Percentiles rank a stretch among this genome's conserved stretches.
Evolutionary conservation across 768 basidiomycete species (phyloP).

Genomic region (Phaeolepiota aurea): DNA sequence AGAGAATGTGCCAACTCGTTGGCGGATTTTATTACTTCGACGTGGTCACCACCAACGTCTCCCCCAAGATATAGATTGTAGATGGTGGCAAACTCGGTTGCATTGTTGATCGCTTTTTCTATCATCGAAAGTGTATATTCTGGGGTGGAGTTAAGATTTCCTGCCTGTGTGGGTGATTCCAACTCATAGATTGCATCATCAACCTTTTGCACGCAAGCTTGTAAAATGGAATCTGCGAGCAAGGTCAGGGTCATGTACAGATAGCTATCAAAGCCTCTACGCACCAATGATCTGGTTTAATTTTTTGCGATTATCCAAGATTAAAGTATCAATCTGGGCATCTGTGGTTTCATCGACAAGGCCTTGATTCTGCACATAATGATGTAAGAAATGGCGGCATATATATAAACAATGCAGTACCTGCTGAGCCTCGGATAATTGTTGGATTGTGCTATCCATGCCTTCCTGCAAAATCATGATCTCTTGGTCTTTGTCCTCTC

Average conservation of each 20-base stretch:
- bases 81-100: conserved; percentile 91
- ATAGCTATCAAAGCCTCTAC: conserved; percentile 3
- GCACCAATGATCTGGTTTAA: conserved; percentile 93
- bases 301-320: conserved; percentile 95
- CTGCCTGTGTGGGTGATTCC: conserved; percentile 90
- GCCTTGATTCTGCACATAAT: conserved; percentile 56
- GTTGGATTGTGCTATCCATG: conserved; percentile 86
- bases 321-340: conserved; percentile 95
- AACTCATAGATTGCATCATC: conserved; percentile 97
- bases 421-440: conserved; percentile 81
- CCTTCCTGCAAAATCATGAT: conserved; percentile 92
- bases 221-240: conserved; percentile 84
- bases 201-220: conserved; percentile 93
- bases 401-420: conserved; percentile 27
- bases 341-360: conserved; percentile 85
- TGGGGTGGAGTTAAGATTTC: conserved; percentile 95
- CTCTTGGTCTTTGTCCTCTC: conserved; percentile 97
- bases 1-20: conserved; percentile 94
- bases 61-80: conserved; percentile 87
- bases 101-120: conserved; percentile 91
- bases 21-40: conserved; percentile 95
- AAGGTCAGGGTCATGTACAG: conserved; percentile 8
- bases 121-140: conserved; percentile 98
- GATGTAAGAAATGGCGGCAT: background rate
- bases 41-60: conserved; percentile 87